These are phyloP conservation scores for Castanospermum australe DNA, from an alignment of 306 rosid genomes.

Conservation along the genomic window DNA sequence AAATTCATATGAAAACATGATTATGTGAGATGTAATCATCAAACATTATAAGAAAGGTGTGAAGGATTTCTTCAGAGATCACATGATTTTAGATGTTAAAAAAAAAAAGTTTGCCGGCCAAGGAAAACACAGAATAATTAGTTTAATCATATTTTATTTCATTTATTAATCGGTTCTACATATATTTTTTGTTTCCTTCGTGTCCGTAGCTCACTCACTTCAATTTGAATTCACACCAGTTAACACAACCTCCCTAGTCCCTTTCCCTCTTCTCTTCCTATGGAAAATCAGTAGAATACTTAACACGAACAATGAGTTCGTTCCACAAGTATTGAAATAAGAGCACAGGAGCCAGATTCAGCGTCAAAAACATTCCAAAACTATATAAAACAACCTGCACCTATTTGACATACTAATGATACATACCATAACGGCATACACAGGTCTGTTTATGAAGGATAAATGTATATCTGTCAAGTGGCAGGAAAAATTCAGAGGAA, in stretches of 20 bases:
- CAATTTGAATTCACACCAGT: neutral
- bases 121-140: neutral
- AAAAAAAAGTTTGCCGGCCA: neutral
- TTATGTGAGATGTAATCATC: neutral
- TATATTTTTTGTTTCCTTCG: neutral
- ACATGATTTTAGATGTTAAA: too few relatives aligned
- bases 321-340: neutral
- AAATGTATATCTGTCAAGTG: slow-evolving; percentile 11
- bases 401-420: neutral
- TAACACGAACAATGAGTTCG: neutral
- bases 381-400: neutral
- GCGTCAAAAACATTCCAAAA: neutral
- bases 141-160: neutral
- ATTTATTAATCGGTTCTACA: neutral
- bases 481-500: slow-evolving; percentile 7
- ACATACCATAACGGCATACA: neutral
- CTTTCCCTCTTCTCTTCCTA: neutral
- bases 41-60: too few relatives aligned
- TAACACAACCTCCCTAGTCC: neutral
- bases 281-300: too few relatives aligned
- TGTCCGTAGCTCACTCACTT: neutral
- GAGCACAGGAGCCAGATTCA: neutral
- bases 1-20: neutral
- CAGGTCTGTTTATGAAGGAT: slow-evolving; percentile 6
- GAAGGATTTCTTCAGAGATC: neutral